phyloP scores from a whole-genome alignment of 2,329 filamentous ascomycete species.

The Elsinoe perseae region DNA sequence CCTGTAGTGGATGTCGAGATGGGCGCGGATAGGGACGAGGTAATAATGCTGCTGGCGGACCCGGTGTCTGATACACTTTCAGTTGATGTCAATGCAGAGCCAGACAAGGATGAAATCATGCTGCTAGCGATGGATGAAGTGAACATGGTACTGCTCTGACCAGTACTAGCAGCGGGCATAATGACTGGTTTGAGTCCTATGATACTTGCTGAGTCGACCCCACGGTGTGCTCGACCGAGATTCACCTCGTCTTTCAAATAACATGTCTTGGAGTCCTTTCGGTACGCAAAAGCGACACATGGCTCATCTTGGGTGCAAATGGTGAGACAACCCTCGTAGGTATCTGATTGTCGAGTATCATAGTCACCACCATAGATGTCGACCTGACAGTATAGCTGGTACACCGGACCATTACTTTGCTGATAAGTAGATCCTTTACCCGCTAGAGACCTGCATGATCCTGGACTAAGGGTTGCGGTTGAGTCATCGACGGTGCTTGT shows the following conservation, averaged over 20 bases:
- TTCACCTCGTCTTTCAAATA: conserved; percentile 12
- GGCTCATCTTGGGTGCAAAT: neutral
- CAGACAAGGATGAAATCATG: neutral
- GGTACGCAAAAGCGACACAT: conserved; percentile 14
- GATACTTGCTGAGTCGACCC: conserved; percentile 8
- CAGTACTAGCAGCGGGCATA: neutral
- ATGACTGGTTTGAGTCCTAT: neutral
- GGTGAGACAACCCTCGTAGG: conserved; percentile 11
- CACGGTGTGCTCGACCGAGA: neutral
- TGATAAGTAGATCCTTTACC: neutral
- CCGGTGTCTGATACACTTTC: neutral
- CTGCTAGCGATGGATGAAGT: neutral
- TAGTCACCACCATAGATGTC: conserved; percentile 14
- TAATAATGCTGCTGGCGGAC: too few species aligned
- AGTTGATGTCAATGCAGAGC: neutral
- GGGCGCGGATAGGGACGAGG: neutral
- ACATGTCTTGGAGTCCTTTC: conserved; percentile 7
- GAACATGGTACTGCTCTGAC: conserved; percentile 9
- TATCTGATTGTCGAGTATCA: neutral
- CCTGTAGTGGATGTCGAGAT: neutral
- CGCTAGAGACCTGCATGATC: neutral
- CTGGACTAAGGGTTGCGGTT: neutral
- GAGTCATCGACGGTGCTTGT: neutral
- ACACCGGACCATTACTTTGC: neutral
- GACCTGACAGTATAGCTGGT: neutral